Conservation (phyloP, 2,329 filamentous ascomycete genomes). For the Boeremia exigua region DNA sequence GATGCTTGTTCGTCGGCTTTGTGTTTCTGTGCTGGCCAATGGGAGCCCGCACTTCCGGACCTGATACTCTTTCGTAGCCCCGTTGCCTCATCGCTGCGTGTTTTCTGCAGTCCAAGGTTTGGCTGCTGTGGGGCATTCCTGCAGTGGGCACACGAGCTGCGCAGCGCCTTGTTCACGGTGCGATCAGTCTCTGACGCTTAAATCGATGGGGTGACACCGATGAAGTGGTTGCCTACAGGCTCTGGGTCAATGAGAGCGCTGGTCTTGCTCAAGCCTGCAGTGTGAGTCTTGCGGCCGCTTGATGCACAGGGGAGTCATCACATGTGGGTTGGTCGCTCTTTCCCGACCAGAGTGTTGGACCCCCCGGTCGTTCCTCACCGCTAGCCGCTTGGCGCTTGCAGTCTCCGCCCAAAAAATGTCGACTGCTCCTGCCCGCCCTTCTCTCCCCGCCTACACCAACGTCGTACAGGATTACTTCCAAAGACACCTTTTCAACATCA, state of each 20-base stretch:
- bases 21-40: conserved; percentile 40
- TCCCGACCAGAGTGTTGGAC: conserved; percentile 18
- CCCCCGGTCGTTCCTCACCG: conserved; percentile 25
- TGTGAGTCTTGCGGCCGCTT: conserved; percentile 20
- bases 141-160: conserved; percentile 34
- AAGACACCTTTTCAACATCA: conserved; percentile 29
- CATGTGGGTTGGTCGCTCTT: conserved; percentile 13
- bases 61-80: conserved; percentile 33
- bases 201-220: conserved; percentile 7
- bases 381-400: conserved; percentile 30
- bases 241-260: conserved; percentile 1
- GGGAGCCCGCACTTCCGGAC: conserved; percentile 17
- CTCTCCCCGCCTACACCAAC: conserved; percentile 48
- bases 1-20: conserved; percentile 25
- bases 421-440: conserved; percentile 35
- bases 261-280: conserved; percentile 15
- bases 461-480: conserved; percentile 42
- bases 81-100: conserved; percentile 39
- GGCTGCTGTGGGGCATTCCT: conserved; percentile 40
- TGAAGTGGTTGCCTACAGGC: background rate
- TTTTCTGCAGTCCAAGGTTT: conserved; percentile 34
- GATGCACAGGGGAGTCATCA: conserved; percentile 31
- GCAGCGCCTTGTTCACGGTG: conserved; percentile 12
- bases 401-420: conserved; percentile 30
- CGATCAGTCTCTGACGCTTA: conserved; percentile 5